Conservation (phyloP, 345 rosid genomes). For the Erodium maritimum region DNA sequence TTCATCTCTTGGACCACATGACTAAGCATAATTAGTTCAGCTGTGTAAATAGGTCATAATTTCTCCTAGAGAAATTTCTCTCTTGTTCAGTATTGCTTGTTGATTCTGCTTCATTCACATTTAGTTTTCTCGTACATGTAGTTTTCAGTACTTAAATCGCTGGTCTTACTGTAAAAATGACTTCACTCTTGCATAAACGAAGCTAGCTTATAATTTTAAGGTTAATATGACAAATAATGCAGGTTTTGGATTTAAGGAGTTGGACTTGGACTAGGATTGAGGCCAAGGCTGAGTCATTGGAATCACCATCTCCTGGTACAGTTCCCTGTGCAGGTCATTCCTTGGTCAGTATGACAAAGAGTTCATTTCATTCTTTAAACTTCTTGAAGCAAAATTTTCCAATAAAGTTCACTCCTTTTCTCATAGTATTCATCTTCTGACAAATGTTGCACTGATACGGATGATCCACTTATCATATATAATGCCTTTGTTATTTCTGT, state of each 20-base stretch:
- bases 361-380: conserved; percentile 6
- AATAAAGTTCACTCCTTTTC: neutral
- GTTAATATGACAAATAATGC: conserved; percentile 22
- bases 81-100: neutral
- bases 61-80: neutral
- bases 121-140: neutral
- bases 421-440: conserved; percentile 12
- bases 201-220: conserved; percentile 4
- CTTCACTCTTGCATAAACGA: neutral
- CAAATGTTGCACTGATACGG: conserved; percentile 13
- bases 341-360: conserved; percentile 51
- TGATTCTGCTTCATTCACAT: neutral
- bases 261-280: conserved; percentile 95
- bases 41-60: too few species aligned
- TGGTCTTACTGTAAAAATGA: neutral
- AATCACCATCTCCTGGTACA: conserved; percentile 35
- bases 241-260: conserved; percentile 90
- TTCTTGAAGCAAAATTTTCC: conserved; percentile 11
- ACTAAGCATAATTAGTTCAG: neutral
- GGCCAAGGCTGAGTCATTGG: conserved; percentile 49
- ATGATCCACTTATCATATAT: conserved; percentile 5
- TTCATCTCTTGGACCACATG: neutral
- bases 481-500: conserved; percentile 10
- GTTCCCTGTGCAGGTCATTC: conserved; percentile 97
- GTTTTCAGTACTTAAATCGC: neutral